Evolutionary conservation across 2,329 filamentous ascomycete species (phyloP).

Genomic region (Pseudodiploospora longispora): DNA sequence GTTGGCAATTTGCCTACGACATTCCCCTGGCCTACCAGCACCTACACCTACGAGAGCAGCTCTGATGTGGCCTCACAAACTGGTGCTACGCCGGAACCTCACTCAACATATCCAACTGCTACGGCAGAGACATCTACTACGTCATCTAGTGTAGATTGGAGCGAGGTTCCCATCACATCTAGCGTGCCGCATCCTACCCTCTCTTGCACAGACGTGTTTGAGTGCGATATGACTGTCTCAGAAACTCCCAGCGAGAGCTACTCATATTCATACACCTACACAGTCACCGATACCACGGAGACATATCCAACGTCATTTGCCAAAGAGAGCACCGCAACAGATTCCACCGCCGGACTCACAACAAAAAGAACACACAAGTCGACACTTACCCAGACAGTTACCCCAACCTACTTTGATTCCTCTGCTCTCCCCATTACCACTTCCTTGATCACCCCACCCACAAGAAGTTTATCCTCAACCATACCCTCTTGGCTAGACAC

Average conservation of each 20-base stretch:
- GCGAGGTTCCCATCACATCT: neutral
- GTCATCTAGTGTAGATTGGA: no score
- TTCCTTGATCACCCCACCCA: neutral
- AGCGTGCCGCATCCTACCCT: neutral
- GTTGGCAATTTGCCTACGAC: no score
- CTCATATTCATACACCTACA: neutral
- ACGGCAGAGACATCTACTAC: no score
- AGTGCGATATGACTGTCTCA: neutral
- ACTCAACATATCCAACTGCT: no score
- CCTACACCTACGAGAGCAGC: no score
- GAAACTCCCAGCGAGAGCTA: no score
- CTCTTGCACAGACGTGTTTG: neutral
- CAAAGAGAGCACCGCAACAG: neutral
- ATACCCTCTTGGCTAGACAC: neutral
- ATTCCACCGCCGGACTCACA: neutral
- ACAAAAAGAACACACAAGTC: neutral
- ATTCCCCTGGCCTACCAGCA: no score
- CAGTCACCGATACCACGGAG: neutral
- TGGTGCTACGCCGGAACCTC: no score
- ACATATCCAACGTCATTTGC: conserved; percentile 1
- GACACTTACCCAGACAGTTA: conserved; percentile 6
- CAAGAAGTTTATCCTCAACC: neutral
- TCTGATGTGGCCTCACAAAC: no score
- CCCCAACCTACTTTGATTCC: neutral
- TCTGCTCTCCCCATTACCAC: neutral